Evolutionary conservation across 2,329 filamentous ascomycete species (phyloP), one percentile per base, ranked within the genome.

Genomic region (Cytospora piceae): DNA sequence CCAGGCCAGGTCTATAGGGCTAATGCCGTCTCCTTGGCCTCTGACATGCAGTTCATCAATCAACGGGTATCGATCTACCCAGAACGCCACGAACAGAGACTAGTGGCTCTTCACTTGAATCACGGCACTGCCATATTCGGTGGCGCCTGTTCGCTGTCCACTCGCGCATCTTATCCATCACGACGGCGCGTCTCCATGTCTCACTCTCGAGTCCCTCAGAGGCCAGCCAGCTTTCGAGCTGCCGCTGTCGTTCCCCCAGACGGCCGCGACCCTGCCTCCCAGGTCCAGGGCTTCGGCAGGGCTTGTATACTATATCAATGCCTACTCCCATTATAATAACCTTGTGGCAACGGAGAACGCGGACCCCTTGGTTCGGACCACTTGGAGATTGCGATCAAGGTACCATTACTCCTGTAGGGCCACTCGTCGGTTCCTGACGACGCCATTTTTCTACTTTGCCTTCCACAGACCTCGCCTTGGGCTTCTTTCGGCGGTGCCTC

Each of bases 11-110:
- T 37, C 60, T 54, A n/a, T 27, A 57, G 22, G 58, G 53, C 54
- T 67, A 57, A 60, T 57, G 57, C 57, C 61, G 57, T 61, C n/a
- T 66, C 61, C 61, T 66, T 42, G 61, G 52, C 56, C 65, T 64
- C 65, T 55, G 51, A 37, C 52, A 54, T 56, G 42, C 53, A 22
- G 56, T 52, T 58, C 52, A 49, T 64, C 61, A 52, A 64, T 49
- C 27, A 42, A 42, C 39, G 39, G 39, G 39, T 8, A 42, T 9
- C 61, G 57, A 64, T 54, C 42, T 56, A 49, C 61, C 65, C 65
- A 67, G 65, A 31, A 61, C 62, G 61, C 54, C 62, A 65, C 57
- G 31, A 46, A 37, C 61, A 56, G 39, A 31, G 54, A 34, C 61
- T 67, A 64, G 65, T 61, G 54, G 52, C 39, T 54, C 31, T 42